Conservation (phyloP, 805 yeast genomes). For the Wickerhamomyces canadensis region DNA sequence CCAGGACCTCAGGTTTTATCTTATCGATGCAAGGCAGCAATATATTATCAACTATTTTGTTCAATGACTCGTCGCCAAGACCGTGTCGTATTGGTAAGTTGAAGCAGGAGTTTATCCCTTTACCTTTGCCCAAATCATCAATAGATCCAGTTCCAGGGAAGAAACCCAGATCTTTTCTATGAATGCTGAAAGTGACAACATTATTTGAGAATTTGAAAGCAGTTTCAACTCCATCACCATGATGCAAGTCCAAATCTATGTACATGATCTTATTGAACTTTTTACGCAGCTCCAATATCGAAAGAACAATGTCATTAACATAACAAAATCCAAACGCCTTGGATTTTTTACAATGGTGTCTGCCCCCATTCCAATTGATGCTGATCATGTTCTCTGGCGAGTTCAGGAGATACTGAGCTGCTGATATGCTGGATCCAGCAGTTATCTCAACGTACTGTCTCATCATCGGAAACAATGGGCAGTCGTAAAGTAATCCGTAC, state of each 20-base stretch:
- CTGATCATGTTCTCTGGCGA: constrained; percentile 26
- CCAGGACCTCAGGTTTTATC: constrained; percentile 46
- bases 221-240: constrained; percentile 73
- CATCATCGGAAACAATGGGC: constrained; percentile 55
- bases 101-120: constrained; percentile 26
- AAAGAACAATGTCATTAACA: constrained; percentile 60
- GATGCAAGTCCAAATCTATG: constrained; percentile 71
- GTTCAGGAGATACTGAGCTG: constrained; percentile 34
- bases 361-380: constrained; percentile 75
- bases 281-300: constrained; percentile 45
- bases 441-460: constrained; percentile 40
- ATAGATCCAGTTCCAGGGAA: constrained; percentile 66
- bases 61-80: constrained; percentile 39
- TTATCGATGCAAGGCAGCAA: constrained; percentile 35
- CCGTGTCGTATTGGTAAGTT: constrained; percentile 60
- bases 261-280: constrained; percentile 45
- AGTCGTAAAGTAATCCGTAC: constrained; percentile 55
- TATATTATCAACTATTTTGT: constrained; percentile 32
- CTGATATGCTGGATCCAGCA: constrained; percentile 54
- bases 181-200: constrained; percentile 59
- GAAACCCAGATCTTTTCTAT: constrained; percentile 59
- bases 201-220: constrained; percentile 53
- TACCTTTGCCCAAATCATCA: constrained; percentile 32
- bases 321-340: constrained; percentile 70
- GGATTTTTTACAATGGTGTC: constrained; percentile 58